phyloP scores from a whole-genome alignment of 2,329 filamentous ascomycete species.

The Calonectria henricotiae region DNA sequence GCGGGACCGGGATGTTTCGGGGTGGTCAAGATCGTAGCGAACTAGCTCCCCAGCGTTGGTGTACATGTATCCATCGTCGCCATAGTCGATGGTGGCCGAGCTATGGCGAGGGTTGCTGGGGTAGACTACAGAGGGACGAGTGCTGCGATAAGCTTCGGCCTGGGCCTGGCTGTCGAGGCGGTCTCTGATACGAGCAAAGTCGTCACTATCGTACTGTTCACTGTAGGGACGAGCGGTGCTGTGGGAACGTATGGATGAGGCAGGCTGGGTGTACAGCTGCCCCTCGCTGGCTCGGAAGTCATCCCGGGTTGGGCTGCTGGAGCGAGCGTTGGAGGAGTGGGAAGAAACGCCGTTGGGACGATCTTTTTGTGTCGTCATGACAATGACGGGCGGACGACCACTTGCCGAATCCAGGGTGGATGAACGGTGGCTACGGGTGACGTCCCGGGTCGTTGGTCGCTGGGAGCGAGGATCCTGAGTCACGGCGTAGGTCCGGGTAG shows the following conservation, averaged over 20 bases:
- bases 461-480: slow-evolving; percentile 68
- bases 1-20: slow-evolving; percentile 59
- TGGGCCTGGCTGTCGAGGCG: slow-evolving; percentile 64
- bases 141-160: slow-evolving; percentile 65
- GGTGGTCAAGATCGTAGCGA: slow-evolving; percentile 74
- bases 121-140: slow-evolving; percentile 66
- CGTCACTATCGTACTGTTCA: slow-evolving; percentile 68
- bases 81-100: slow-evolving; percentile 67
- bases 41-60: slow-evolving; percentile 76
- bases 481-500: slow-evolving; percentile 72
- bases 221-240: slow-evolving; percentile 67
- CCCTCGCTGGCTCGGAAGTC: slow-evolving; percentile 69
- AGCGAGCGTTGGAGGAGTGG: slow-evolving; percentile 58
- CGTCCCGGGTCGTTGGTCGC: slow-evolving; percentile 66
- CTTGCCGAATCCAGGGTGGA: slow-evolving; percentile 68
- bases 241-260: slow-evolving; percentile 70
- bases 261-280: slow-evolving; percentile 72
- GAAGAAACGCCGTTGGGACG: slow-evolving; percentile 61
- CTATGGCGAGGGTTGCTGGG: slow-evolving; percentile 63
- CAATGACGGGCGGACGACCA: slow-evolving; percentile 69
- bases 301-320: slow-evolving; percentile 68
- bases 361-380: slow-evolving; percentile 69
- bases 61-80: slow-evolving; percentile 75
- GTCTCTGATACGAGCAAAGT: slow-evolving; percentile 67
- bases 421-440: slow-evolving; percentile 64